phyloP scores from a whole-genome alignment of 306 rosid species.

The Acacia acuminata region DNA sequence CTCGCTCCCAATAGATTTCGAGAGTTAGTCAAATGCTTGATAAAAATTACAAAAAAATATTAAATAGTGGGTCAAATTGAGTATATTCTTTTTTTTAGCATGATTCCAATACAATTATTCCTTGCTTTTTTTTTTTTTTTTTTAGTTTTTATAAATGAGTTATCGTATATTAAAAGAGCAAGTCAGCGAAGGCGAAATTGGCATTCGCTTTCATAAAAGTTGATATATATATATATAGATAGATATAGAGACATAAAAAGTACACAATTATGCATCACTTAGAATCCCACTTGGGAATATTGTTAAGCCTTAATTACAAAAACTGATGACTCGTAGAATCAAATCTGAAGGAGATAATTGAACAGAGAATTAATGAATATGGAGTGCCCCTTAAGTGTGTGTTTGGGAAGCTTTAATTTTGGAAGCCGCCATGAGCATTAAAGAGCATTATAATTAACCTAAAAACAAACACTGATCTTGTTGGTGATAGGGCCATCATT shows the following conservation, averaged over 20 bases:
- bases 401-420: neutral
- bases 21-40: slow-evolving; percentile 13
- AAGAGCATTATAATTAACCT: slow-evolving; percentile 6
- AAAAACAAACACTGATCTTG: slow-evolving; percentile 41
- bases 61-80: neutral
- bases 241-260: neutral
- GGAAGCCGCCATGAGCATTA: slow-evolving; percentile 34
- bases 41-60: slow-evolving; percentile 6
- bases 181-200: neutral
- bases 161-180: neutral
- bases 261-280: neutral
- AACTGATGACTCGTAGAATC: slow-evolving; percentile 5
- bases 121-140: neutral
- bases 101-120: neutral
- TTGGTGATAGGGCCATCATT: slow-evolving; percentile 33
- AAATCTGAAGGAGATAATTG: neutral
- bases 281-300: neutral
- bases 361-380: neutral
- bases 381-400: neutral
- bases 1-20: neutral
- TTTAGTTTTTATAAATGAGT: neutral
- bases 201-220: neutral
- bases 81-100: slow-evolving; percentile 9
- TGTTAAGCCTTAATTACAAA: slow-evolving; percentile 5
- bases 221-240: too few relatives aligned